Evolutionary conservation across 2,329 filamentous ascomycete genomes (phyloP).

Genomic region (Ascochyta koolunga): DNA sequence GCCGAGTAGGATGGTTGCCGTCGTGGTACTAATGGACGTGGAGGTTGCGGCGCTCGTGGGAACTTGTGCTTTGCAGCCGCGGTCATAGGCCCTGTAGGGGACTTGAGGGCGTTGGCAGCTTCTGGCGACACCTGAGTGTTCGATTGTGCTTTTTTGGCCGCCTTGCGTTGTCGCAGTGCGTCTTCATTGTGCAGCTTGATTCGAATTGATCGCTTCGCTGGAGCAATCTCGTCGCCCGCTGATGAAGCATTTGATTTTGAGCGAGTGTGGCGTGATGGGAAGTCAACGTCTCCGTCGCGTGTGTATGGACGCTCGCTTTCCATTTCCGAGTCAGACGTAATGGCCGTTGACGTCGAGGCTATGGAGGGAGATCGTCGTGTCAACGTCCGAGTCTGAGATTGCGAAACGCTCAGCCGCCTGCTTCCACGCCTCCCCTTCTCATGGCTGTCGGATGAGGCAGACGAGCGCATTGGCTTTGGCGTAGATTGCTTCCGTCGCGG

Average conservation of each 20-base stretch:
- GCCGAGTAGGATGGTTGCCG: slow-evolving; percentile 84
- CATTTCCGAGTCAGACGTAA: slow-evolving; percentile 71
- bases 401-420: slow-evolving; percentile 36
- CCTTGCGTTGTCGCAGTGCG: slow-evolving; percentile 73
- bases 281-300: slow-evolving; percentile 42
- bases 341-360: slow-evolving; percentile 65
- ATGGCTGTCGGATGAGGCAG: slow-evolving; percentile 29
- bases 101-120: slow-evolving; percentile 77
- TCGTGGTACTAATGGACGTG: slow-evolving; percentile 85
- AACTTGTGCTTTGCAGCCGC: slow-evolving; percentile 63
- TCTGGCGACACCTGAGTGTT: slow-evolving; percentile 49
- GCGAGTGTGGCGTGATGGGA: slow-evolving; percentile 62
- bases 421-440: slow-evolving; percentile 40
- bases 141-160: slow-evolving; percentile 64
- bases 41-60: slow-evolving; percentile 85
- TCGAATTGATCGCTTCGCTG: slow-evolving; percentile 79
- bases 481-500: slow-evolving; percentile 43
- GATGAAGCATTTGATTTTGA: slow-evolving; percentile 62
- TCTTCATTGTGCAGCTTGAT: slow-evolving; percentile 90
- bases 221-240: slow-evolving; percentile 67
- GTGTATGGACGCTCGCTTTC: slow-evolving; percentile 54
- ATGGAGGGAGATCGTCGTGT: slow-evolving; percentile 50
- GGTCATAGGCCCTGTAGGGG: slow-evolving; percentile 87
- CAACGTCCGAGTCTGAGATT: slow-evolving; percentile 35
- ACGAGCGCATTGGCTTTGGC: slow-evolving; percentile 36